Percentiles rank a stretch among this genome's conserved stretches.
Conservation (phyloP, 139 green algal genomes). For the Spirogloea muscicola region DNA sequence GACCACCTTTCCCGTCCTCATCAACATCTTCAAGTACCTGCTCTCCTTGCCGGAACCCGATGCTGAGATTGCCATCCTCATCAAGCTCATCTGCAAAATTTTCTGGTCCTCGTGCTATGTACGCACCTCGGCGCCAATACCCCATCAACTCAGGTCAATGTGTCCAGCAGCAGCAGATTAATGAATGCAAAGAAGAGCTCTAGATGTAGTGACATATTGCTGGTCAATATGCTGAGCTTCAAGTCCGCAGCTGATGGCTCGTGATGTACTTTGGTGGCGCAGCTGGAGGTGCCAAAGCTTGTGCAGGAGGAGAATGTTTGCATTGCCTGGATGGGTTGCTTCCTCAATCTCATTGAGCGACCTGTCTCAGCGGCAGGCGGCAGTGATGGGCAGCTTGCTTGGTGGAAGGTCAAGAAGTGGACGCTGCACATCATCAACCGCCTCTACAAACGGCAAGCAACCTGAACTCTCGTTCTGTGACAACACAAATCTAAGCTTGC, state of each 20-base stretch:
- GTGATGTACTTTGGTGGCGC: neutral
- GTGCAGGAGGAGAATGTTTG: constrained; percentile 70
- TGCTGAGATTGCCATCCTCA: constrained; percentile 61
- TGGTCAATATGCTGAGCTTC: no score
- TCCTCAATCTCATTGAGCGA: constrained; percentile 65
- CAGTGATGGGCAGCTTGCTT: constrained; percentile 70
- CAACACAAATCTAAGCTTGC: no score
- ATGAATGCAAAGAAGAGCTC: neutral
- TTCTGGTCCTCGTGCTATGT: constrained; percentile 85
- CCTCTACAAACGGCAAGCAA: constrained; percentile 45
- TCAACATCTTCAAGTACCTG: constrained; percentile 68
- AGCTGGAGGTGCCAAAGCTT: constrained; percentile 74
- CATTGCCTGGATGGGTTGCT: constrained; percentile 73
- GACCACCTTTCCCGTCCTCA: constrained; percentile 71
- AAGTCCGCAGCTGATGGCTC: no score
- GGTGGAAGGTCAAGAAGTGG: constrained; percentile 99
- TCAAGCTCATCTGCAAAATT: constrained; percentile 80
- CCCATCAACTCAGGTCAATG: no score
- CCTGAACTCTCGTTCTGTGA: no score
- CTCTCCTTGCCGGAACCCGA: constrained; percentile 33
- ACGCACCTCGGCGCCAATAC: neutral
- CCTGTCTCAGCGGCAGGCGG: constrained; percentile 69
- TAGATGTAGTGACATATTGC: neutral
- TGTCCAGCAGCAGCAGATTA: no score
- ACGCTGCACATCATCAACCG: constrained; percentile 70